phyloP scores from a whole-genome alignment of 345 rosid species.

The Eucalyptus leucophloia region DNA sequence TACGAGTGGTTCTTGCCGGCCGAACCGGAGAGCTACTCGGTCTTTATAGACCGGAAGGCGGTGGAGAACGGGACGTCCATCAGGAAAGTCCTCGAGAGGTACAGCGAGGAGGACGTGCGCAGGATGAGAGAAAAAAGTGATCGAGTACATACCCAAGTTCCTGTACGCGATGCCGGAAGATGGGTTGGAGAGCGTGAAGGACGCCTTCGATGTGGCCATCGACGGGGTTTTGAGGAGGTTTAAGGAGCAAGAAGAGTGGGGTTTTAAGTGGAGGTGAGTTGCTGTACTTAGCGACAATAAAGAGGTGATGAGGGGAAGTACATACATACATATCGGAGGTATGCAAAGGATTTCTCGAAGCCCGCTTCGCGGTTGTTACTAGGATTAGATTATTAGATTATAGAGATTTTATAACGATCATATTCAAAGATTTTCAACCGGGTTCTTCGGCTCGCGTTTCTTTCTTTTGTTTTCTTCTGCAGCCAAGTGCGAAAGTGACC shows the following conservation, averaged over 20 bases:
- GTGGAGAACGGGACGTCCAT: constrained; percentile 68
- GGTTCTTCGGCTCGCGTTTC: neutral
- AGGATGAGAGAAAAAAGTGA: constrained; percentile 76
- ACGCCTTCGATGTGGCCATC: constrained; percentile 87
- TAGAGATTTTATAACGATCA: neutral
- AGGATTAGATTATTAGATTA: neutral
- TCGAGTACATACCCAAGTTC: constrained; percentile 54
- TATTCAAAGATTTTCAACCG: neutral
- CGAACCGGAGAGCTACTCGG: constrained; percentile 62
- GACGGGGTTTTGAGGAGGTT: constrained; percentile 76
- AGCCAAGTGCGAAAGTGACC: neutral
- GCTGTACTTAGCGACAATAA: neutral
- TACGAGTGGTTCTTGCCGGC: constrained; percentile 91
- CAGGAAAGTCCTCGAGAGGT: constrained; percentile 45
- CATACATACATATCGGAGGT: neutral
- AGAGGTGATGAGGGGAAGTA: neutral
- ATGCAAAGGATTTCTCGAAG: neutral
- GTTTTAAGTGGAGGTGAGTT: constrained; percentile 51
- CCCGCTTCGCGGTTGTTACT: neutral
- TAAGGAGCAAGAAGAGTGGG: constrained; percentile 54
- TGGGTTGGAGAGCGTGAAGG: constrained; percentile 59
- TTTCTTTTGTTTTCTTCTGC: neutral
- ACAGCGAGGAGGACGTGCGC: constrained; percentile 44
- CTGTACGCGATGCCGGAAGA: constrained; percentile 51
- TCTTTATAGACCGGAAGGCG: constrained; percentile 60